phyloP scores from a whole-genome alignment of 2,329 filamentous ascomycete genomes.

The Orbilia blumenaviensis region DNA sequence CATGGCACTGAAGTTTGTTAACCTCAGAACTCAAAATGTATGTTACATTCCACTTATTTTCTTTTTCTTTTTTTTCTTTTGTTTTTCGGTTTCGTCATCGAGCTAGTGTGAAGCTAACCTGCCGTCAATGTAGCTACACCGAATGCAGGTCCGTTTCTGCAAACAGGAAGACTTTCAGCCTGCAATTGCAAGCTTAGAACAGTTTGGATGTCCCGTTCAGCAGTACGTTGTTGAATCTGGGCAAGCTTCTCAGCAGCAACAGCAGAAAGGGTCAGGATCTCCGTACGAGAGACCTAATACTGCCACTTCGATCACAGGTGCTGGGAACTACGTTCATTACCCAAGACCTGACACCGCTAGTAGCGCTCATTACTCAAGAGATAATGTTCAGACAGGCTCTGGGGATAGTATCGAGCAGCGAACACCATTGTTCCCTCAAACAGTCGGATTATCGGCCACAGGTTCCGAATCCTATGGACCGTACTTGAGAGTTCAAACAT shows the following conservation, averaged over 20 bases:
- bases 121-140: constrained; percentile 31
- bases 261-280: background rate
- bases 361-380: too few relatives aligned
- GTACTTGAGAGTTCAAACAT: background rate
- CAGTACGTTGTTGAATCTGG: constrained; percentile 26
- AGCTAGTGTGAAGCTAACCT: too few relatives aligned
- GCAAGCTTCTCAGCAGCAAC: constrained; percentile 9
- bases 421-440: background rate
- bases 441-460: background rate
- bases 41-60: background rate
- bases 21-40: constrained; percentile 29
- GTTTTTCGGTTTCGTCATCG: too few relatives aligned
- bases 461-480: constrained; percentile 12
- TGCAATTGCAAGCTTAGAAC: constrained; percentile 26
- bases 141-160: constrained; percentile 45
- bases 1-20: constrained; percentile 42
- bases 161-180: constrained; percentile 34
- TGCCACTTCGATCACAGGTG: constrained; percentile 13
- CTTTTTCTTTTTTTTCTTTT: background rate
- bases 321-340: constrained; percentile 5
- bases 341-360: constrained; percentile 10
- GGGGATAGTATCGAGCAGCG: constrained; percentile 15
- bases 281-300: constrained; percentile 19
- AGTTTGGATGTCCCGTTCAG: constrained; percentile 42
- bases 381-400: too few relatives aligned